Base-by-base conservation (phyloP, 2,329 filamentous ascomycete genomes). In the Pseudomassariella vexata region DNA sequence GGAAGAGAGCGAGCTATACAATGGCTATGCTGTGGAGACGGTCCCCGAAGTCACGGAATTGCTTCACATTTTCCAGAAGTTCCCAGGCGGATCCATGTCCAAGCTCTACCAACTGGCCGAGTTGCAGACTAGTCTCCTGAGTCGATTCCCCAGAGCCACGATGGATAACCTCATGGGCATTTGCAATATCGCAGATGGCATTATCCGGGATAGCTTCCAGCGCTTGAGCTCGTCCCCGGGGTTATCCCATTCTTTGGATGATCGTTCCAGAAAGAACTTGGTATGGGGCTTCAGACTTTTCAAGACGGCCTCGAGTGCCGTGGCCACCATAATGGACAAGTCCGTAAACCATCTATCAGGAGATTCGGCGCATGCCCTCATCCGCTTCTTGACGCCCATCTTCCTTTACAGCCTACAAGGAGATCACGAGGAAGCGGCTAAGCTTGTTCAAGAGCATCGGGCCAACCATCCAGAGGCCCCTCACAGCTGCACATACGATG, bases 311-410 rank as follows among this genome's bases (percentile, higher is more conserved):
- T 65, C 68, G 2, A 44, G 45, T 5, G 60, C 61, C 5, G 45
- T 79, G 11, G 56, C 59, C 4, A 42, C 44, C 4, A 60, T 71
- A 34, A 65, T 79, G 25, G 72, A 77, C 19, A 79, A 74, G 43
- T 66, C 69, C 34, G 63, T 72, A 24, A 76, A 71, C 8, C 61
- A 62, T 29, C 55, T 80, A 12, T 59, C 56, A 10, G 53, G 55
- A 10, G 71, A 77, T 3, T 61, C 58, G 18, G 61, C 67, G 1
- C 44, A 50, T 10, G 36, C 33, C 11, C 49, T 63, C 9, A 53
- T 76, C 12, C 42, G 44, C 2, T 54, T 56, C 10, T 54, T 77
- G 16, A 56, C 63, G 3, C 58, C 62, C 5, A 61, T 76, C 7
- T 51, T 73, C 14, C 63, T 55, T 22, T 32, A 52, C 7, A 57